phyloP scores from a whole-genome alignment of 768 basidiomycete genomes.

The Podaxis sp. region DNA sequence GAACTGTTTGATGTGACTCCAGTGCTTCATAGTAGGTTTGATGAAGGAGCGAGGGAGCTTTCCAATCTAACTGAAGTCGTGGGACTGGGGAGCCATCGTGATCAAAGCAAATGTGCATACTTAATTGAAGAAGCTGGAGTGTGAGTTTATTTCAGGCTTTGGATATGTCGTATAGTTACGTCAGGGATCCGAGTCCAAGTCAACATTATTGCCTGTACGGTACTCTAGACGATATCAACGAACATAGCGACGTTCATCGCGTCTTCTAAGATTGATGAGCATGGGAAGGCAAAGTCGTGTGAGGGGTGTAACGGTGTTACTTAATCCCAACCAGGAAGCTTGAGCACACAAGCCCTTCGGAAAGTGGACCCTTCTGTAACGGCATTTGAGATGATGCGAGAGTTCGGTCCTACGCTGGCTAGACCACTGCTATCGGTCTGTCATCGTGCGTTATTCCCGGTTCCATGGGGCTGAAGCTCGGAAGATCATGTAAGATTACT shows the following conservation, averaged over 20 bases:
- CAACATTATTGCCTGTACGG: no score
- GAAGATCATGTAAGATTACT: neutral
- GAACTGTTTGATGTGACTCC: conserved; percentile 15
- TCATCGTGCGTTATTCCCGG: neutral
- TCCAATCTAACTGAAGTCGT: neutral
- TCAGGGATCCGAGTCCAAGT: no score
- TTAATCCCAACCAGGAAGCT: neutral
- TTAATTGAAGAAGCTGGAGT: neutral
- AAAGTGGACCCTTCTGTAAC: neutral
- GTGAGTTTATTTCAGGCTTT: neutral
- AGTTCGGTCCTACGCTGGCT: neutral
- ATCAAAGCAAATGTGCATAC: neutral
- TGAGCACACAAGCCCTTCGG: neutral
- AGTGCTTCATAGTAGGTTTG: conserved; percentile 21
- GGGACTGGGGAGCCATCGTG: neutral
- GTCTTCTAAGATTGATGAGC: neutral
- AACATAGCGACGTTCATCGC: neutral
- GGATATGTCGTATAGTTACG: no score
- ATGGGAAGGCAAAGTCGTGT: neutral
- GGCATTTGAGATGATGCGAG: neutral
- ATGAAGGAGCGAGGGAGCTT: neutral
- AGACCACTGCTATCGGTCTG: neutral
- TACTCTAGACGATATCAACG: neutral
- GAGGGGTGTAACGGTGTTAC: neutral
- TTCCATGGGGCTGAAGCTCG: neutral